A percentile compares a stretch with the other conserved stretches of the same genome.
Evolutionary conservation across 2,329 filamentous ascomycete species (phyloP).

Genomic region (Sarocladiaceae sp.): DNA sequence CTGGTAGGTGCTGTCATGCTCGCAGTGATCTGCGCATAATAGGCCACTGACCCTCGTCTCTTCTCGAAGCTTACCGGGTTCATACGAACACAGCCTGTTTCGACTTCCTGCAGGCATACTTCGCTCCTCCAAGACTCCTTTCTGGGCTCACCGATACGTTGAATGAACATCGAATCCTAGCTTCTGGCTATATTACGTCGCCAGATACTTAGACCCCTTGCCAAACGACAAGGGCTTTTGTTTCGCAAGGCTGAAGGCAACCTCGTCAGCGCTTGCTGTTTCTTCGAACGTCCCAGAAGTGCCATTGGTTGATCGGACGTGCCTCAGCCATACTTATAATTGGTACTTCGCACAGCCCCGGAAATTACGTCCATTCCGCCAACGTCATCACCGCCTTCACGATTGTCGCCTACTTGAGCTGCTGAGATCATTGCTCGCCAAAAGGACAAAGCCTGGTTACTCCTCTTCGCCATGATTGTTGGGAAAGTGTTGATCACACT

Average conservation of each 20-base stretch:
- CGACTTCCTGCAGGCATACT: background rate
- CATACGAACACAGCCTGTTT: background rate
- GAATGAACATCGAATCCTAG: too few species aligned
- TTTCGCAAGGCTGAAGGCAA: conserved; percentile 1
- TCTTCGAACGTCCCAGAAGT: background rate
- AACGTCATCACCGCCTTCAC: background rate
- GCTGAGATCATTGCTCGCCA: background rate
- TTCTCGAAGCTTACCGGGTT: background rate
- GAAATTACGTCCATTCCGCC: background rate
- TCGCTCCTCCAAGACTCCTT: too few species aligned
- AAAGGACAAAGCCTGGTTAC: background rate
- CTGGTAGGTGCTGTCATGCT: background rate
- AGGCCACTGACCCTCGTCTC: background rate
- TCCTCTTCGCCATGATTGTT: background rate
- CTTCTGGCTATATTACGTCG: background rate
- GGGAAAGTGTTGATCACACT: too few species aligned
- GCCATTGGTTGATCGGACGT: background rate
- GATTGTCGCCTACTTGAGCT: background rate
- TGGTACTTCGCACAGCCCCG: conserved; percentile 8
- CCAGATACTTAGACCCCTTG: background rate
- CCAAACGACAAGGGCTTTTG: background rate
- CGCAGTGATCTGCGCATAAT: background rate
- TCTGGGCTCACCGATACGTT: too few species aligned
- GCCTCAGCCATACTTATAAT: background rate
- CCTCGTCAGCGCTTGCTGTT: background rate